A percentile compares a stretch with the other conserved stretches of the same genome.
phyloP scores from a whole-genome alignment of 2,329 filamentous ascomycete genomes.

The Alternaria triticina region DNA sequence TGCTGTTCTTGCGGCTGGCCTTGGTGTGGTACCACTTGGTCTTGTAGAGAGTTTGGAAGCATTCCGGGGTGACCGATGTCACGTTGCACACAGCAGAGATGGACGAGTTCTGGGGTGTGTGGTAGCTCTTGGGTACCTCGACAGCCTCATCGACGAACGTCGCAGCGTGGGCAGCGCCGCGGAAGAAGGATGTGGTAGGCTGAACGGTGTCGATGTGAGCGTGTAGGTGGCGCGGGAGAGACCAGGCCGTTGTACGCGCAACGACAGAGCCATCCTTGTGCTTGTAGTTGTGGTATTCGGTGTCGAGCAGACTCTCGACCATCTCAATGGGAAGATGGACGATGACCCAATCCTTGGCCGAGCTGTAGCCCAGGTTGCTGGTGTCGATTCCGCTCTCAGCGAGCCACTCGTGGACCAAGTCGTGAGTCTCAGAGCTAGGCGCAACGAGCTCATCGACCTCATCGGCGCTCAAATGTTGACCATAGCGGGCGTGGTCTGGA shows the following conservation, averaged over 20 bases:
- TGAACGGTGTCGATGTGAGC: constrained; percentile 66
- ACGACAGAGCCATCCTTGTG: constrained; percentile 61
- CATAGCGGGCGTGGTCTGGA: constrained; percentile 61
- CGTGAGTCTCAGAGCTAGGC: constrained; percentile 59
- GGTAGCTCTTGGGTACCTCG: constrained; percentile 35
- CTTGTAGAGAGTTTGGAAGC: constrained; percentile 61
- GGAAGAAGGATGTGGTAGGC: constrained; percentile 65
- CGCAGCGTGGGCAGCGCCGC: constrained; percentile 26
- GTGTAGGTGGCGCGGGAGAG: constrained; percentile 63
- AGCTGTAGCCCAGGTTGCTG: constrained; percentile 53
- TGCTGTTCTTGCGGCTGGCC: constrained; percentile 51
- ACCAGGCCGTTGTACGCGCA: constrained; percentile 63
- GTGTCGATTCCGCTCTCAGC: constrained; percentile 60
- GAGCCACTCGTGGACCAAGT: constrained; percentile 64
- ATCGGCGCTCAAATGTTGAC: constrained; percentile 59
- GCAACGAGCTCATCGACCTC: constrained; percentile 62
- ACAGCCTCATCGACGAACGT: constrained; percentile 33
- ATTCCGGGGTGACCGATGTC: constrained; percentile 59
- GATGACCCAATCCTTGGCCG: constrained; percentile 65
- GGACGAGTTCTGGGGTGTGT: constrained; percentile 36
- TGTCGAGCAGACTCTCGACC: constrained; percentile 60
- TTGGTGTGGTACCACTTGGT: constrained; percentile 60
- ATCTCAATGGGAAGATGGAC: constrained; percentile 59
- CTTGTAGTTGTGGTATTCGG: constrained; percentile 58
- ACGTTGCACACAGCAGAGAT: constrained; percentile 57